These are phyloP conservation scores for Vinca minor DNA, from an alignment of 257 asterid genomes.

Conservation along the genomic window DNA sequence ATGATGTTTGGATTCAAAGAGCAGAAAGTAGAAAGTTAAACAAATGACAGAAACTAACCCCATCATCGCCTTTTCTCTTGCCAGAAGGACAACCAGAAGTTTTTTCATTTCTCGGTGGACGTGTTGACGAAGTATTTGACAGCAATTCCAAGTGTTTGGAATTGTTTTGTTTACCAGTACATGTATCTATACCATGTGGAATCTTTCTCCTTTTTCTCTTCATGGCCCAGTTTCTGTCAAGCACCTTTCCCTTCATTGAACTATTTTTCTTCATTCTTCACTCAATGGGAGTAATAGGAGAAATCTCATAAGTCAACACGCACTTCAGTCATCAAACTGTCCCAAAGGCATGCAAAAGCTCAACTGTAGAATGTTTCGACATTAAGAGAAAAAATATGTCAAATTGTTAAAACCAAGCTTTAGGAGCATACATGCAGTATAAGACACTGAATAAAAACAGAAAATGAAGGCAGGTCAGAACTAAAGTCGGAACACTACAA, in stretches of 20 bases:
- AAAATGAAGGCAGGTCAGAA: not conserved
- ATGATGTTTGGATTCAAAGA: not conserved
- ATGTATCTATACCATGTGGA: slow-evolving; percentile 40
- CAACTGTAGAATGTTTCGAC: not conserved
- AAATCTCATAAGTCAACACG: not conserved
- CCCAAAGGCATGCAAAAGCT: not conserved
- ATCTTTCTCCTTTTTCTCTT: slow-evolving; percentile 60
- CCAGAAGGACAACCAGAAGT: slow-evolving; percentile 29
- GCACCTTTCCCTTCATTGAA: slow-evolving; percentile 37
- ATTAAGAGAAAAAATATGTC: not conserved
- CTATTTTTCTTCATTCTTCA: slow-evolving; percentile 46
- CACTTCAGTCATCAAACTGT: not conserved
- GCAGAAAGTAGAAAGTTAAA: slow-evolving; percentile 5
- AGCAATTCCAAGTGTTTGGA: slow-evolving; percentile 35
- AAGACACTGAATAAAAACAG: not conserved
- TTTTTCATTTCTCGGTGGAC: slow-evolving; percentile 30
- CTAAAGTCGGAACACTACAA: not conserved
- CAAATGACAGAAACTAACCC: slow-evolving; percentile 43
- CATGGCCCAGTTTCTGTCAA: slow-evolving; percentile 59
- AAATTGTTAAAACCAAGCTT: not conserved
- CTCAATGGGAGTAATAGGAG: slow-evolving; percentile 19
- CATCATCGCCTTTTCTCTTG: slow-evolving; percentile 80
- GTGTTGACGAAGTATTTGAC: slow-evolving; percentile 28
- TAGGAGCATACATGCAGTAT: not conserved
- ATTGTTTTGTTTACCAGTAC: slow-evolving; percentile 30